Percentiles rank a stretch among this genome's conserved stretches.
These are phyloP conservation scores for Linnemannia schmuckeri DNA, from an alignment of 192 early-diverging fungal species.

Conservation along the genomic window DNA sequence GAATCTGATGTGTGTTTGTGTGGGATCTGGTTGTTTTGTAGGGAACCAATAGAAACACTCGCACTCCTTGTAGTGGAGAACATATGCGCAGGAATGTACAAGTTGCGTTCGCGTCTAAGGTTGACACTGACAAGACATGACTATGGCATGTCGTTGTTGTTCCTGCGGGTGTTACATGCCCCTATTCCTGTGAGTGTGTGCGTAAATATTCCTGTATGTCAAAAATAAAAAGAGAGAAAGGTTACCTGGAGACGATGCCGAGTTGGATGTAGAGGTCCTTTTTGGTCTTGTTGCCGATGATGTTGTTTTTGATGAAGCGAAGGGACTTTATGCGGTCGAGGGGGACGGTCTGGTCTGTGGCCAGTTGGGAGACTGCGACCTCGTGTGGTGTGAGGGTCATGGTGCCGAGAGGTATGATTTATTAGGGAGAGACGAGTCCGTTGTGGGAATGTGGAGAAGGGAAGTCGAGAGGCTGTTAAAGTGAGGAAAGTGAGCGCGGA, in stretches of 20 bases:
- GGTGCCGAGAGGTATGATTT: conserved; percentile 1
- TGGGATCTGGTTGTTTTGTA: neutral
- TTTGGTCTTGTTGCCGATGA: conserved; percentile 87
- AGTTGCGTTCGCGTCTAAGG: neutral
- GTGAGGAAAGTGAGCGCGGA: neutral
- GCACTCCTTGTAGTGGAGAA: neutral
- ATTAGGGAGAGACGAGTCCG: neutral
- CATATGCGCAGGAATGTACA: neutral
- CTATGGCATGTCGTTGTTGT: neutral
- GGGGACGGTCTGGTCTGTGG: conserved; percentile 49
- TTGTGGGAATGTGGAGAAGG: neutral
- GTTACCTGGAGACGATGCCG: conserved; percentile 71
- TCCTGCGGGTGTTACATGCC: too few species aligned
- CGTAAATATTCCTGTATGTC: neutral
- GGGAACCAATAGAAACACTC: neutral
- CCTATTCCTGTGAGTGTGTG: neutral
- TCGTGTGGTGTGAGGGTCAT: conserved; percentile 71
- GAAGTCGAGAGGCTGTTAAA: neutral
- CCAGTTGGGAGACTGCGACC: conserved; percentile 64
- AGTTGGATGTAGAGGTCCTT: conserved; percentile 79
- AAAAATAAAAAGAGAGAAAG: neutral
- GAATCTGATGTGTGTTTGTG: neutral
- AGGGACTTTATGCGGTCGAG: conserved; percentile 64
- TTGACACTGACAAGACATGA: neutral
- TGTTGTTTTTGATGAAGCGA: conserved; percentile 85